Evolutionary conservation across 495 filamentous ascomycete species (phyloP).

Genomic region (Trichoderma gamsii): DNA sequence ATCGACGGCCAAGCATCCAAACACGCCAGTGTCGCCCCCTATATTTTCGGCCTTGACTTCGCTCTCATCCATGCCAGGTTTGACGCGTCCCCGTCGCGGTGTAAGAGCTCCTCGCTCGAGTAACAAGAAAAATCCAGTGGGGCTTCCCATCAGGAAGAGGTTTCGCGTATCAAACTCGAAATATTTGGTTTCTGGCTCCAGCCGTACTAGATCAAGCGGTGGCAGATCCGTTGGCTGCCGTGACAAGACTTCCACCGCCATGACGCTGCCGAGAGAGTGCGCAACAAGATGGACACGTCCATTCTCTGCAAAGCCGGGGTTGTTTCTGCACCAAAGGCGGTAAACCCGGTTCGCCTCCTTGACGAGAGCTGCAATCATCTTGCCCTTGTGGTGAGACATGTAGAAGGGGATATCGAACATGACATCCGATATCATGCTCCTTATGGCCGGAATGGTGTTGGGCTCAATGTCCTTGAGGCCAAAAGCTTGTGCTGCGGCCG

Average conservation of each 20-base stretch:
- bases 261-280: constrained; percentile 88
- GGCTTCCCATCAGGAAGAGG: constrained; percentile 87
- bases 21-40: constrained; percentile 67
- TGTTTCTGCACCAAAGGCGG: constrained; percentile 86
- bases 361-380: constrained; percentile 88
- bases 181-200: constrained; percentile 48
- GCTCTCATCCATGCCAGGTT: constrained; percentile 58
- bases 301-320: constrained; percentile 70
- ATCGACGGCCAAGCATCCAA: constrained; percentile 87
- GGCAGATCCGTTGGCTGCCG: constrained; percentile 68
- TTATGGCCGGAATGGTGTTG: constrained; percentile 78
- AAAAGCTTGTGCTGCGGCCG: constrained; percentile 55
- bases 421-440: constrained; percentile 87
- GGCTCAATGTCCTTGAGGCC: constrained; percentile 85
- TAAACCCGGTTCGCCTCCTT: constrained; percentile 90
- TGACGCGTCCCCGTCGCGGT: constrained; percentile 68
- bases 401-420: constrained; percentile 98
- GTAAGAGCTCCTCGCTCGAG: constrained; percentile 77
- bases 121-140: constrained; percentile 86
- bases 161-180: constrained; percentile 90
- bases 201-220: constrained; percentile 44
- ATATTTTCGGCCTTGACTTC: constrained; percentile 60
- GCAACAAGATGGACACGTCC: constrained; percentile 89
- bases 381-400: constrained; percentile 88
- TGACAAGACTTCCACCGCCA: constrained; percentile 86